Evolutionary conservation across 768 basidiomycete species (phyloP), one percentile per base, ranked within the genome.

Genomic region (Brasilioporus rufonigricans): DNA sequence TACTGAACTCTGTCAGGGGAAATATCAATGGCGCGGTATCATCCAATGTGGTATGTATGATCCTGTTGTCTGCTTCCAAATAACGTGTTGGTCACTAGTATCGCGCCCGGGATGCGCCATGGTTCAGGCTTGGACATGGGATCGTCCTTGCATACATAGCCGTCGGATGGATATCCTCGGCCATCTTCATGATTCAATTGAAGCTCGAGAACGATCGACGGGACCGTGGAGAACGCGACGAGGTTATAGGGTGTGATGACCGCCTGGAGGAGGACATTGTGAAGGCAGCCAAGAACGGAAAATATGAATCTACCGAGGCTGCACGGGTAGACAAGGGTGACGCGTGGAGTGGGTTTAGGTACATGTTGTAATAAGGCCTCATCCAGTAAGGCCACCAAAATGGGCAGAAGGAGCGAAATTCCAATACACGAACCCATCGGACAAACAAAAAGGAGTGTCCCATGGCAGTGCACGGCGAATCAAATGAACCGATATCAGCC

Each of bases 281-380:
- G n/a, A 65, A 53, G 44, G 27, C 27, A 9, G 27, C 27, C 48
- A 72, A 70, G 43, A 87, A 87, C 61, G 86, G 86, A 4, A 71
- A 61, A 24, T 89, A 78, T 60, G 73, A 74, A 48, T 82, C 75
- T 48, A 71, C 82, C 13, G 78, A 82, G 40, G 81, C 78, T 21
- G 87, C 86, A 18, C 78, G 77, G 57, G 73, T 68, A 23, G 62
- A 73, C 68, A 88, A 86, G 27, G 27, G 87, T 4, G 88, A 89
- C 60, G 67, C 76, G 48, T 89, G 86, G 87, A 89, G 86, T 62
- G 85, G 87, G n/a, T 89, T 87, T 68, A 76, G 83, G 55, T 89
- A 89, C 70, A 79, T 76, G 2, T 61, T 82, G 41, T 85, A 53
- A 27, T 18, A 10, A 33, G 32, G 32, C 12, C 13, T 33, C 32